Conservation (phyloP, 2,329 filamentous ascomycete genomes). For the Diaporthe nobilis region DNA sequence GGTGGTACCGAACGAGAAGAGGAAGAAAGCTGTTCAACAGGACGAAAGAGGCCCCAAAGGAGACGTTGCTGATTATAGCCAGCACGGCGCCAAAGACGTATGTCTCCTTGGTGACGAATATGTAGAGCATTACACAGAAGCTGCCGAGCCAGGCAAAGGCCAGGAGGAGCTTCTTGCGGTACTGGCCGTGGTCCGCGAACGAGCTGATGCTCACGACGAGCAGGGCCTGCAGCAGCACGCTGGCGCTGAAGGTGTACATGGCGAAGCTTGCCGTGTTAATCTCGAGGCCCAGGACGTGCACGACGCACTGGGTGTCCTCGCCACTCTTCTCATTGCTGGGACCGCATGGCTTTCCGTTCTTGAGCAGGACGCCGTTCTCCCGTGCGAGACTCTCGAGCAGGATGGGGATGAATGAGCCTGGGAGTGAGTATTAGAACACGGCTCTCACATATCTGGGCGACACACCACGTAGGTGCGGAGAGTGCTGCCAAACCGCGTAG, state of each 20-base stretch:
- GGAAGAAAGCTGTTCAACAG: constrained; percentile 96
- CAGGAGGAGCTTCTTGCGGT: constrained; percentile 89
- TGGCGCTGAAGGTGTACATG: constrained; percentile 98
- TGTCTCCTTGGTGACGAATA: constrained; percentile 80
- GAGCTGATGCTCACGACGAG: constrained; percentile 97
- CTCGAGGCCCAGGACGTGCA: constrained; percentile 84
- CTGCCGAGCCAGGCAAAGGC: constrained; percentile 88
- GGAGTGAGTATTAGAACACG: constrained; percentile 30
- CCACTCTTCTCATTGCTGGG: constrained; percentile 67
- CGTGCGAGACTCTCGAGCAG: constrained; percentile 93
- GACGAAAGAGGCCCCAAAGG: constrained; percentile 95
- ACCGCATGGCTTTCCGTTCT: constrained; percentile 82
- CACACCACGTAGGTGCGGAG: neutral
- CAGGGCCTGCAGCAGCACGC: constrained; percentile 88
- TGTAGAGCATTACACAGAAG: constrained; percentile 87
- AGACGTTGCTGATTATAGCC: constrained; percentile 92
- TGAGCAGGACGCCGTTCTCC: constrained; percentile 89
- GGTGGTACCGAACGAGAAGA: constrained; percentile 89
- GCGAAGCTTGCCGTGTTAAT: constrained; percentile 96
- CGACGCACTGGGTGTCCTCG: constrained; percentile 78
- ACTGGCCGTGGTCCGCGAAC: constrained; percentile 93
- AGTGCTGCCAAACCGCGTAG: neutral
- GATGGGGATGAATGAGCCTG: constrained; percentile 95
- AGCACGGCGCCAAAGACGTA: constrained; percentile 87
- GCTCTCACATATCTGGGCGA: constrained; percentile 35